Evolutionary conservation across 108 stramenopile species (phyloP).

Genomic region (Nannochloropsis granulata): DNA sequence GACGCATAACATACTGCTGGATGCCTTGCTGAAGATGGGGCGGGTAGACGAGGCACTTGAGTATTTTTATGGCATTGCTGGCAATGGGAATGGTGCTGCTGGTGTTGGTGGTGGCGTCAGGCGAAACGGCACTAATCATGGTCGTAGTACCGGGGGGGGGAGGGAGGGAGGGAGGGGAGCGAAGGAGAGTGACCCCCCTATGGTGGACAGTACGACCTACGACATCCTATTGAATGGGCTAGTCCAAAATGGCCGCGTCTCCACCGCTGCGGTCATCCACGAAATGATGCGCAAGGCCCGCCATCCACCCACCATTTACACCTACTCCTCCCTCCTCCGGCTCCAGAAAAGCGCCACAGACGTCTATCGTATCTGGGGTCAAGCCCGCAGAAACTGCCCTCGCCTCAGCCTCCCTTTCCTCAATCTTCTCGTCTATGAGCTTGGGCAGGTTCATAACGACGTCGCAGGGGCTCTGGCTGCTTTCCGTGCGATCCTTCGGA

Average conservation of each 20-base stretch:
- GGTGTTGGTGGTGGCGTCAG: not conserved
- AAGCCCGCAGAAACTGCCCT: not conserved
- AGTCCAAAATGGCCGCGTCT: not conserved
- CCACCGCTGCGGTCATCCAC: not conserved
- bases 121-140: not conserved
- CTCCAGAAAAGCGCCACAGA: not conserved
- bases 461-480: not conserved
- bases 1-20: not conserved
- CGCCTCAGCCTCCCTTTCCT: not conserved
- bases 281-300: not conserved
- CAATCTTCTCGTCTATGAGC: not conserved
- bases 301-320: not conserved
- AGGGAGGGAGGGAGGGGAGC: not conserved
- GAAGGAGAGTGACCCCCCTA: not conserved
- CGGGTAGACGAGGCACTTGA: not conserved
- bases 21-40: not conserved
- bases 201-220: not conserved
- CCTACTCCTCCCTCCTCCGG: not conserved
- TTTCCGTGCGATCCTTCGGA: not conserved
- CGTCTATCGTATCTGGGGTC: not conserved
- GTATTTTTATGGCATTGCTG: not conserved
- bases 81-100: not conserved
- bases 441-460: not conserved
- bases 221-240: not conserved
- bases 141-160: not conserved